Base-by-base conservation (phyloP, 805 yeast species). In the Candida piceae region DNA sequence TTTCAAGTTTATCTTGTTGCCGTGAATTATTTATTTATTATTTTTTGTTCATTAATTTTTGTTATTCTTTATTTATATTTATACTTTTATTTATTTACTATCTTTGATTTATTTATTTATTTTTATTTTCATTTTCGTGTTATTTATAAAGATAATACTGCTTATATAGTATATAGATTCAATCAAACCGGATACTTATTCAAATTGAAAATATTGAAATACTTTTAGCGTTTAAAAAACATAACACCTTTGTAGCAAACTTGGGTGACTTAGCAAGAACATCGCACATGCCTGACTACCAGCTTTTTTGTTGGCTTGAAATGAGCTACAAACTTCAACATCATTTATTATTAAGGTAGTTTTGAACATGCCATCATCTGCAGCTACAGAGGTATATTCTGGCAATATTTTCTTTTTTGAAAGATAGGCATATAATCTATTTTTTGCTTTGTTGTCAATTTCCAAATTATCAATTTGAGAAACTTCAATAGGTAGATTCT, bases 201-300 rank as follows among this genome's bases (percentile, higher is more conserved):
- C n/a, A n/a, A n/a, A n/a, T n/a, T n/a, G n/a, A n/a, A n/a, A n/a
- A n/a, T n/a, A n/a, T n/a, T n/a, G n/a, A n/a, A n/a, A n/a, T n/a
- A n/a, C n/a, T n/a, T n/a, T n/a, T n/a, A n/a, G n/a, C n/a, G n/a
- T n/a, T 16, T 29, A 32, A 30, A 46, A 42, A 1, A 47, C 50
- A 30, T 44, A 40, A 33, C 52, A 42, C 16, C 37, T 38, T n/a
- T 39, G 27, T 11, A 52, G 35, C n/a, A 52, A 21, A 11, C 40
- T 35, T 4, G 44, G 46, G 32, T 58, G 43, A 5, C 40, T 46
- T n/a, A 60, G 34, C 4, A 60, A 25, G 32, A 48, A 58, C 52
- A 55, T 55, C 4, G 74, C 68, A 26, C 70, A 70, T 41, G 53
- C 53, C 30, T 63, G 68, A 16, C 60, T 49, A 9, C 70, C 72